These are phyloP conservation scores for Mycosphaerella arachidis DNA, from an alignment of 2,329 filamentous ascomycete species.

Conservation along the genomic window DNA sequence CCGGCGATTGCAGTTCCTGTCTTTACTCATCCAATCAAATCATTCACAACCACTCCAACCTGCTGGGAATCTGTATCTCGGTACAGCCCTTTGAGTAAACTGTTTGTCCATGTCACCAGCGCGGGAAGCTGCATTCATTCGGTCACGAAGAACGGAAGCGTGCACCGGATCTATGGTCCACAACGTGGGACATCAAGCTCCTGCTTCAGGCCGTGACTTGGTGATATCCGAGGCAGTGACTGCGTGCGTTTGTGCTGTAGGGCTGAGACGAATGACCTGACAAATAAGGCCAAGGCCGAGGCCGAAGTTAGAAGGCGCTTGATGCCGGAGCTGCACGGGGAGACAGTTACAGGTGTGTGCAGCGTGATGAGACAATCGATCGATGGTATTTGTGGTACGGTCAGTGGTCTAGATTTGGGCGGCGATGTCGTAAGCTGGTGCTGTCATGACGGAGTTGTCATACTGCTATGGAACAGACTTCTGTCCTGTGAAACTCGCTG, in stretches of 20 bases:
- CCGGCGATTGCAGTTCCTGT: background rate
- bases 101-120: background rate
- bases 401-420: background rate
- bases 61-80: background rate
- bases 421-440: background rate
- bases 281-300: background rate
- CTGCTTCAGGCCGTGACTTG: background rate
- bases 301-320: background rate
- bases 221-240: background rate
- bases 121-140: background rate
- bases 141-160: background rate
- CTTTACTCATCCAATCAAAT: background rate
- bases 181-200: slow-evolving; percentile 1
- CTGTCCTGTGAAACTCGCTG: background rate
- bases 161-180: background rate
- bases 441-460: background rate
- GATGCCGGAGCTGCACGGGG: background rate
- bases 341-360: background rate
- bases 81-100: background rate
- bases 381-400: background rate
- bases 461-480: background rate
- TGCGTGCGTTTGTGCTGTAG: background rate
- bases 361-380: background rate
- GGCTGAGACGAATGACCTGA: background rate
- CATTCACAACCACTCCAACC: background rate